Conservation (phyloP, 1,284 basidiomycete species). For the Ustilago esculenta region DNA sequence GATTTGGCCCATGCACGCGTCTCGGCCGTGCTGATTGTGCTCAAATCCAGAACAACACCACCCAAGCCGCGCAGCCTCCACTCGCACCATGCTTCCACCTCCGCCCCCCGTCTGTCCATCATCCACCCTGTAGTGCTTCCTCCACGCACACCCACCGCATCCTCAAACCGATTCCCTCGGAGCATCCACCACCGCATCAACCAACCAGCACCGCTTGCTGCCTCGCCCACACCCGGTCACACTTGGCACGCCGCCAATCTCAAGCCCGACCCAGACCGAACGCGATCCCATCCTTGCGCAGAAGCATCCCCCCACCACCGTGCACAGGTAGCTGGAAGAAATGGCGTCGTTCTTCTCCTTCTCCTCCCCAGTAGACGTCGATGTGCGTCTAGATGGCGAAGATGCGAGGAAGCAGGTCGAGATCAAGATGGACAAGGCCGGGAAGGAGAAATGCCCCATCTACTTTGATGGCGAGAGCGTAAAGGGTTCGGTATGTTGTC, state of each 20-base stretch:
- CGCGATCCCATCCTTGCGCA: no score
- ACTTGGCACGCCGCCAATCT: no score
- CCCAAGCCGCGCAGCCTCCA: neutral
- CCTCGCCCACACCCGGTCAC: no score
- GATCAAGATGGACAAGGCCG: conserved; percentile 76
- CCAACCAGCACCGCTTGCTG: no score
- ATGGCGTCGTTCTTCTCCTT: conserved; percentile 91
- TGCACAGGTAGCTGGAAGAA: no score
- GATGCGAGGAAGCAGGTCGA: conserved; percentile 81
- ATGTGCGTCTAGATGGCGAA: conserved; percentile 83
- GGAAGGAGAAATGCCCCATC: conserved; percentile 83
- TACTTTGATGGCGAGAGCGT: conserved; percentile 95
- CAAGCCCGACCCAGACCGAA: no score
- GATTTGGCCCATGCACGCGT: conserved; percentile 14
- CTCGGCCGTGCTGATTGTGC: no score
- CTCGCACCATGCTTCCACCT: neutral
- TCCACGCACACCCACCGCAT: no score
- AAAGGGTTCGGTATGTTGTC: conserved; percentile 77
- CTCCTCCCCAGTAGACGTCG: conserved; percentile 87
- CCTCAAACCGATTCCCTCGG: no score
- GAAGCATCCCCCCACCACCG: no score
- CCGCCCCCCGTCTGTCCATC: neutral
- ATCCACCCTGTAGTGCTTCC: no score
- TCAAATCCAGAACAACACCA: conserved; percentile 5
- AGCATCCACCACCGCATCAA: no score